Evolutionary conservation across 2,329 filamentous ascomycete genomes (phyloP), one percentile per base, ranked within the genome.

Genomic region (Phoma sp.): DNA sequence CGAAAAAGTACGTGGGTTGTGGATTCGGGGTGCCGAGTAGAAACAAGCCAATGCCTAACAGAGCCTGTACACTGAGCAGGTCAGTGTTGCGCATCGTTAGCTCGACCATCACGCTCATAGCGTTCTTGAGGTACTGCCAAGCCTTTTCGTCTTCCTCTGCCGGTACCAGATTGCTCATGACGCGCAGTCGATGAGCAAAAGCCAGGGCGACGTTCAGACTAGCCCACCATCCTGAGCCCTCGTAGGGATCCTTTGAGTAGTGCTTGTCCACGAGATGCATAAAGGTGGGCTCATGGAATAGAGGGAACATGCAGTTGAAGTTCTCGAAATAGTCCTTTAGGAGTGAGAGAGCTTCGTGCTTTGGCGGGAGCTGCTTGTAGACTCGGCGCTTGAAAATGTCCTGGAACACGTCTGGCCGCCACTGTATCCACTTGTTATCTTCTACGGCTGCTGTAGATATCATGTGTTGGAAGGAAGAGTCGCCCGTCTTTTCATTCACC

Each of bases 401-500:
- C 44, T 89, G 86, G 75, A 98, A 98, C 22, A 98, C 89, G 72
- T 98, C 93, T n/a, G 93, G 93, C 71, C 96, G 96, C 95, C 95
- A 98, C 68, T 95, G 91, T 68, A 91, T 92, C 90, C 92, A 97
- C 73, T 96, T 96, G 76, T 95, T 91, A 68, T 96, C 92, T 65
- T 96, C 91, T 37, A 96, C 87, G 24, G 90, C 91, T 3, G 78
- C 76, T n/a, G 94, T 90, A 47, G 91, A 88, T 51, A 99, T 96
- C 90, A 97, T 98, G 52, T 91, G 85, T 73, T 96, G 91, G 76
- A 99, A 99, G 0, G 92, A 96, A 21, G 84, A 87, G 72, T 99
- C 95, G n/a, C 95, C 95, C 2, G 93, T 98, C 80, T 96, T 97
- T 64, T 95, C 88, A 68, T 97, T 98, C 48, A 99, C 94, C 95